Evolutionary conservation across 2,329 filamentous ascomycete genomes (phyloP).

Genomic region (Pseudogymnoascus sp.): DNA sequence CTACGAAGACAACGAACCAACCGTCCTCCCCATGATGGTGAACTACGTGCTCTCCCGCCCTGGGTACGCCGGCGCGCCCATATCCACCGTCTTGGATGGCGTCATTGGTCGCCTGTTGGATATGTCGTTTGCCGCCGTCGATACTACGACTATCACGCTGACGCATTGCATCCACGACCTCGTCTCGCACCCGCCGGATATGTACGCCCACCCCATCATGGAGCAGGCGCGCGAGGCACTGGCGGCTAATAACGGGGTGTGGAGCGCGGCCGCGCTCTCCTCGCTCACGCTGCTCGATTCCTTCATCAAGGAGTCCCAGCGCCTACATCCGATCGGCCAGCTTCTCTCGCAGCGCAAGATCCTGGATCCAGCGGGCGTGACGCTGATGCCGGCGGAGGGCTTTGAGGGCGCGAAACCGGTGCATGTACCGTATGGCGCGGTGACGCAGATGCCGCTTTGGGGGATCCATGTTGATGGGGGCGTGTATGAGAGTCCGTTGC

Average conservation of each 20-base stretch:
- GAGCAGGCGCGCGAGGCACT: background rate
- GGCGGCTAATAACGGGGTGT: slow-evolving; percentile 18
- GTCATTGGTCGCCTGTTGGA: background rate
- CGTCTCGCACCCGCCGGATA: slow-evolving; percentile 18
- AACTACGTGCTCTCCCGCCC: background rate
- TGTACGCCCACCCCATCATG: slow-evolving; percentile 17
- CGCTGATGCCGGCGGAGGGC: background rate
- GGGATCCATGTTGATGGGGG: background rate
- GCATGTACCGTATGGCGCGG: background rate
- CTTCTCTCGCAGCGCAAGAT: background rate
- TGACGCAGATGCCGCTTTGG: background rate
- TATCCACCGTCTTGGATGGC: background rate
- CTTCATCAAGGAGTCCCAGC: slow-evolving; percentile 28
- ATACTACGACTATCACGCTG: slow-evolving; percentile 23
- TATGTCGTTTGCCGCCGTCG: slow-evolving; percentile 15
- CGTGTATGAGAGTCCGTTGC: background rate
- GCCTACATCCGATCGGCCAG: slow-evolving; percentile 16
- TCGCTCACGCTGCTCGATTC: slow-evolving; percentile 28
- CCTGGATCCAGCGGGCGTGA: background rate
- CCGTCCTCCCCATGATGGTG: slow-evolving; percentile 1
- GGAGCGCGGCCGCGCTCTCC: slow-evolving; percentile 25
- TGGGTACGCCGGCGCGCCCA: background rate
- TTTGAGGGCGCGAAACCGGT: background rate
- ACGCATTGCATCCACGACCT: slow-evolving; percentile 25
- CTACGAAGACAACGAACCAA: background rate